Evolutionary conservation across 2,329 filamentous ascomycete genomes (phyloP).

Genomic region (Periconia macrospinosa): DNA sequence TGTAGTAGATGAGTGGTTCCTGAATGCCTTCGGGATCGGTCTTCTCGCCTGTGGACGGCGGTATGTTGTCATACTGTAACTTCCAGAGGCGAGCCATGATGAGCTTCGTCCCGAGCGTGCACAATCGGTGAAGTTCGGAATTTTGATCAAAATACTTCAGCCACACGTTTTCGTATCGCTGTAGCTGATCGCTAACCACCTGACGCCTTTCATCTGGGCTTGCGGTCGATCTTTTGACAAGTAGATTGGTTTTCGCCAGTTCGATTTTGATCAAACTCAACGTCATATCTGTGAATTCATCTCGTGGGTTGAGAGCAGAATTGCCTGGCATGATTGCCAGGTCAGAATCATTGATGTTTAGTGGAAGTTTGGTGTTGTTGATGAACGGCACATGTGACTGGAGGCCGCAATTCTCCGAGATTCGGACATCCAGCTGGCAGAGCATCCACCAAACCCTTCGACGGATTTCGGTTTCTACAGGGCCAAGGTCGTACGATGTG

Average conservation of each 20-base stretch:
- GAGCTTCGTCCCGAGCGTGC: slow-evolving; percentile 4
- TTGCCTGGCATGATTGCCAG: neutral
- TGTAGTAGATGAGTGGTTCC: slow-evolving; percentile 6
- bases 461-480: slow-evolving; percentile 12
- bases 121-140: slow-evolving; percentile 7
- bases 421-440: slow-evolving; percentile 10
- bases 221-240: slow-evolving; percentile 2
- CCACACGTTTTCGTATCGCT: slow-evolving; percentile 8
- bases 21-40: neutral
- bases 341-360: slow-evolving; percentile 14
- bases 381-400: slow-evolving; percentile 12
- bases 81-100: slow-evolving; percentile 9
- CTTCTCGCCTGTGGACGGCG: neutral
- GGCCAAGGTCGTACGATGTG: slow-evolving; percentile 2
- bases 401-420: slow-evolving; percentile 13
- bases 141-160: slow-evolving; percentile 4
- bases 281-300: slow-evolving; percentile 14
- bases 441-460: slow-evolving; percentile 16
- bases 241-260: slow-evolving; percentile 1
- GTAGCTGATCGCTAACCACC: slow-evolving; percentile 1
- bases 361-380: slow-evolving; percentile 6
- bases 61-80: slow-evolving; percentile 2
- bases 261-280: slow-evolving; percentile 11
- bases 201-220: neutral
- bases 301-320: neutral